phyloP scores from a whole-genome alignment of 805 yeast genomes.

The Candida montana region DNA sequence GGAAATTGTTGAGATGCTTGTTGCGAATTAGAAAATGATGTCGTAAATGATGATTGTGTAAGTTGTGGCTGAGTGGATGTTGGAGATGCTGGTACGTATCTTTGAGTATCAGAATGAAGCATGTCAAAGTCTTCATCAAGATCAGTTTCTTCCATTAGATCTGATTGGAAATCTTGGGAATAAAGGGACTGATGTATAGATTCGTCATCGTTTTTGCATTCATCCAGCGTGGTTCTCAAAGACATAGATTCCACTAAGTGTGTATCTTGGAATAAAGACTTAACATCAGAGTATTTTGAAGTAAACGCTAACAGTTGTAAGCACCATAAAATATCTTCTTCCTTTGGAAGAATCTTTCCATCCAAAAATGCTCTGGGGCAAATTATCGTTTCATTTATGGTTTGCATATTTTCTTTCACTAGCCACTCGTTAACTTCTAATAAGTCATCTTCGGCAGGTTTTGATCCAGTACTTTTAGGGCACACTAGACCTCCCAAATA shows the following conservation, averaged over 20 bases:
- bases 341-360: slow-evolving; percentile 82
- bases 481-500: not conserved
- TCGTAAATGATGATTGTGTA: not conserved
- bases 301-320: slow-evolving; percentile 87
- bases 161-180: slow-evolving; percentile 27
- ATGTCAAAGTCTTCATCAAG: slow-evolving; percentile 34
- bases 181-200: no score
- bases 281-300: slow-evolving; percentile 81
- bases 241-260: slow-evolving; percentile 71
- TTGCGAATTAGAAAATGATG: not conserved
- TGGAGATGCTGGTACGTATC: not conserved
- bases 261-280: slow-evolving; percentile 67
- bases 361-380: slow-evolving; percentile 51
- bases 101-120: not conserved
- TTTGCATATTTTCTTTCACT: slow-evolving; percentile 14
- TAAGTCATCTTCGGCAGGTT: not conserved
- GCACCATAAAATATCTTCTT: slow-evolving; percentile 93
- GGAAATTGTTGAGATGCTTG: slow-evolving; percentile 7
- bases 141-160: slow-evolving; percentile 7
- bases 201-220: not conserved
- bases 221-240: slow-evolving; percentile 33
- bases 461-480: not conserved
- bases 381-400: slow-evolving; percentile 24
- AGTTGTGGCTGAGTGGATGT: not conserved
- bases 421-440: slow-evolving; percentile 9